phyloP scores from a whole-genome alignment of 306 rosid genomes.

The Rubus idaeus region DNA sequence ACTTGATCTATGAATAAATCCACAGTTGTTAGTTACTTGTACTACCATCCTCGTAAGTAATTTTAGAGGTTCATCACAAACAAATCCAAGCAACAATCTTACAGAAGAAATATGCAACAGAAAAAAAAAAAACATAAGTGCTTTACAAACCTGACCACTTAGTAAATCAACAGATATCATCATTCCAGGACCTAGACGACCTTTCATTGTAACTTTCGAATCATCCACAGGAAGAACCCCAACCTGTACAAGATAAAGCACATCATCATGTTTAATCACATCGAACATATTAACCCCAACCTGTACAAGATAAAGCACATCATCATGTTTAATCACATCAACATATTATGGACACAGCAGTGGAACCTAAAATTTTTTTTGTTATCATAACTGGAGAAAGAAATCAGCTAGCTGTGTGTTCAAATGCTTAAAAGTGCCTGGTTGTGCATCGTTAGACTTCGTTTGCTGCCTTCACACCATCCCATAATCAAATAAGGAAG shows the following conservation, averaged over 20 bases:
- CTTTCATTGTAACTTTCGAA: slow-evolving; percentile 91
- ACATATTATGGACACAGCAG: slow-evolving; percentile 5
- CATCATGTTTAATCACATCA: slow-evolving; percentile 5
- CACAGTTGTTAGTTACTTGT: neutral
- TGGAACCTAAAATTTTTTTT: neutral
- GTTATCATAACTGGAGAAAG: neutral
- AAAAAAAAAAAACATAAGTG: neutral
- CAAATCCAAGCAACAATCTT: neutral
- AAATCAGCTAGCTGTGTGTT: neutral
- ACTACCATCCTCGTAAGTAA: slow-evolving; percentile 2
- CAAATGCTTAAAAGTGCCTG: neutral
- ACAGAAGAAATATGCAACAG: neutral
- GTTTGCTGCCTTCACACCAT: neutral
- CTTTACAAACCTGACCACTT: slow-evolving; percentile 76
- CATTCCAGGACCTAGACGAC: slow-evolving; percentile 99
- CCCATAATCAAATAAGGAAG: neutral
- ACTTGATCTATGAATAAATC: neutral
- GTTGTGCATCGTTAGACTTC: neutral
- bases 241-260: slow-evolving; percentile 53
- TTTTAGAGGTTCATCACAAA: neutral
- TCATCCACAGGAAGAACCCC: slow-evolving; percentile 95
- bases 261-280: neutral
- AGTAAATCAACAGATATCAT: slow-evolving; percentile 91
- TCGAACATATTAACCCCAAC: slow-evolving; percentile 59
- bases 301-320: slow-evolving; percentile 37